These are phyloP conservation scores for Exutisphaerella laricina DNA, from an alignment of 2,329 filamentous ascomycete species.

Conservation along the genomic window DNA sequence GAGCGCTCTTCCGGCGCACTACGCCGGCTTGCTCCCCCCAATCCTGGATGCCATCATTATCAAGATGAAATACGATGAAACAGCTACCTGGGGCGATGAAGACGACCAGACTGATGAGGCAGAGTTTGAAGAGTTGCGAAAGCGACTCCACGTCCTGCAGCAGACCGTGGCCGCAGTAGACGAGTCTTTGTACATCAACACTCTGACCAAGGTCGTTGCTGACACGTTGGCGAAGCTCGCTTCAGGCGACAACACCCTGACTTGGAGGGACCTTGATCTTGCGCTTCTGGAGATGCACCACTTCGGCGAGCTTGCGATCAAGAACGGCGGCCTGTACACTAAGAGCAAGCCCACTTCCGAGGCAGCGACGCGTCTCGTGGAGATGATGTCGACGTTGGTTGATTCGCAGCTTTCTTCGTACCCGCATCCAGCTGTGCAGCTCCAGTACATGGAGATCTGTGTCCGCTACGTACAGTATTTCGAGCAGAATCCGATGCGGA, in stretches of 20 bases:
- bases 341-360: slow-evolving; percentile 77
- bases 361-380: slow-evolving; percentile 73
- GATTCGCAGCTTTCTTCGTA: slow-evolving; percentile 82
- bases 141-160: slow-evolving; percentile 82
- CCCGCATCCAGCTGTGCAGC: slow-evolving; percentile 81
- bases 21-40: slow-evolving; percentile 75
- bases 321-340: slow-evolving; percentile 75
- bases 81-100: slow-evolving; percentile 85
- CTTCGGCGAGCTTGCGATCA: slow-evolving; percentile 90
- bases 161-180: slow-evolving; percentile 89
- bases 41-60: slow-evolving; percentile 86
- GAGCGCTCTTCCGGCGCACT: slow-evolving; percentile 62
- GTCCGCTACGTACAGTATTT: slow-evolving; percentile 92
- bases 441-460: slow-evolving; percentile 98
- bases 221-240: slow-evolving; percentile 78
- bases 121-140: slow-evolving; percentile 91
- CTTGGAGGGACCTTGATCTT: slow-evolving; percentile 93
- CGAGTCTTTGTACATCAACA: slow-evolving; percentile 80
- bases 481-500: slow-evolving; percentile 72
- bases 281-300: slow-evolving; percentile 93
- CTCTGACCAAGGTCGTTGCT: slow-evolving; percentile 79
- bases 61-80: slow-evolving; percentile 98
- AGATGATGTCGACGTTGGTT: slow-evolving; percentile 95
- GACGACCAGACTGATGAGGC: slow-evolving; percentile 95
- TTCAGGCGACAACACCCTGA: slow-evolving; percentile 66